phyloP scores from a whole-genome alignment of 2,329 filamentous ascomycete species.

The Ramularia collo-cygni region DNA sequence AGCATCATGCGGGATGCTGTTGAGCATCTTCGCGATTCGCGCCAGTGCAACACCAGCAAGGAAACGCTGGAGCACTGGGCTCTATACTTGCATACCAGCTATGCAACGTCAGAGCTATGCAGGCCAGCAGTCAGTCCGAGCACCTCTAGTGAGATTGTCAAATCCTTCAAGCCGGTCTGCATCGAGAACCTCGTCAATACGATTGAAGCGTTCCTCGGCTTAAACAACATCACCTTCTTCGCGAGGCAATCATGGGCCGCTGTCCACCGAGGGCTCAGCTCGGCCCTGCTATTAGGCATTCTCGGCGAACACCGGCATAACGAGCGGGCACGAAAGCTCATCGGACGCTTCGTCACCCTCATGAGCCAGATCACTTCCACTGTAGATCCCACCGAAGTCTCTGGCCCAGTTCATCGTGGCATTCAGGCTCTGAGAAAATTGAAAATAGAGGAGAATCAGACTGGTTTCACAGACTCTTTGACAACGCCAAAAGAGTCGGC shows the following conservation, averaged over 20 bases:
- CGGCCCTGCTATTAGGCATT: constrained; percentile 32
- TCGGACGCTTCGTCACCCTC: constrained; percentile 41
- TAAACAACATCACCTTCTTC: constrained; percentile 44
- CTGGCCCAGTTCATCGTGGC: constrained; percentile 42
- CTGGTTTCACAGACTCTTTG: constrained; percentile 6
- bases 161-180: constrained; percentile 48
- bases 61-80: constrained; percentile 56
- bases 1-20: constrained; percentile 52
- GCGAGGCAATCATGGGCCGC: constrained; percentile 32
- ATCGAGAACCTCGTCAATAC: constrained; percentile 49
- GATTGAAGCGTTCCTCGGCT: constrained; percentile 55
- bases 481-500: constrained; percentile 8
- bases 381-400: constrained; percentile 42
- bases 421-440: constrained; percentile 41
- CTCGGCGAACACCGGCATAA: constrained; percentile 41
- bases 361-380: constrained; percentile 42
- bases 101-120: constrained; percentile 56
- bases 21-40: constrained; percentile 50
- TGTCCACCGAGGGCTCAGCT: constrained; percentile 35
- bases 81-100: constrained; percentile 55
- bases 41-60: constrained; percentile 40
- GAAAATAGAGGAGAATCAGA: constrained; percentile 21
- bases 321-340: constrained; percentile 39
- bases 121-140: constrained; percentile 52
- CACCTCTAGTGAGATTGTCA: constrained; percentile 39